phyloP scores from a whole-genome alignment of 345 rosid genomes.

The Mangifera indica region DNA sequence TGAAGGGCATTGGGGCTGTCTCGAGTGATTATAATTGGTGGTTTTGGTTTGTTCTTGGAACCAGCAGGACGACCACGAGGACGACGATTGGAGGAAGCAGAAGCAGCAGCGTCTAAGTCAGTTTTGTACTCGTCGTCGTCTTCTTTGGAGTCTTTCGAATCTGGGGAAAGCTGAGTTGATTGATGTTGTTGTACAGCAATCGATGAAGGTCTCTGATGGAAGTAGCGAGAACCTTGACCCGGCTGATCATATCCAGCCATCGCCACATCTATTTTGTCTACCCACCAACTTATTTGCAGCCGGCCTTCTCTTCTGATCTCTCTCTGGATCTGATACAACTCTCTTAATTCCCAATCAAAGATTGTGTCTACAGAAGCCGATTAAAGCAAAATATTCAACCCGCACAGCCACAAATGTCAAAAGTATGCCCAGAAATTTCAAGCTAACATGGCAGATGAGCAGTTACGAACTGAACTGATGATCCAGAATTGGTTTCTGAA shows the following conservation, averaged over 20 bases:
- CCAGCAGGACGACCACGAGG: slow-evolving; percentile 86
- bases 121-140: slow-evolving; percentile 4
- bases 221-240: slow-evolving; percentile 34
- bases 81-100: slow-evolving; percentile 43
- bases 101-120: slow-evolving; percentile 9
- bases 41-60: slow-evolving; percentile 72
- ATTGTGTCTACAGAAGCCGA: too few relatives aligned
- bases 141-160: slow-evolving; percentile 38
- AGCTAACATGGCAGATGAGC: neutral
- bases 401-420: too few relatives aligned
- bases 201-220: slow-evolving; percentile 38
- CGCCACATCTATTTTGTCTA: slow-evolving; percentile 38
- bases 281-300: slow-evolving; percentile 48
- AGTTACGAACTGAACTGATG: neutral
- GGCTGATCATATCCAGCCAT: slow-evolving; percentile 46
- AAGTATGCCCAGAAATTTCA: too few relatives aligned
- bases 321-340: neutral
- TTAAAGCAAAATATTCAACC: too few relatives aligned
- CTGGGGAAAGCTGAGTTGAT: slow-evolving; percentile 27
- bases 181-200: slow-evolving; percentile 22
- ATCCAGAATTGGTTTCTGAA: neutral
- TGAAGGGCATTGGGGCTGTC: slow-evolving; percentile 78
- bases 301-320: slow-evolving; percentile 25
- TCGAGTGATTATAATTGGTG: slow-evolving; percentile 68
- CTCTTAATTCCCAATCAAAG: too few relatives aligned